A percentile compares a stretch with the other conserved stretches of the same genome.
phyloP scores from a whole-genome alignment of 2,329 filamentous ascomycete species.

The Mycosphaerelloides madeirae region DNA sequence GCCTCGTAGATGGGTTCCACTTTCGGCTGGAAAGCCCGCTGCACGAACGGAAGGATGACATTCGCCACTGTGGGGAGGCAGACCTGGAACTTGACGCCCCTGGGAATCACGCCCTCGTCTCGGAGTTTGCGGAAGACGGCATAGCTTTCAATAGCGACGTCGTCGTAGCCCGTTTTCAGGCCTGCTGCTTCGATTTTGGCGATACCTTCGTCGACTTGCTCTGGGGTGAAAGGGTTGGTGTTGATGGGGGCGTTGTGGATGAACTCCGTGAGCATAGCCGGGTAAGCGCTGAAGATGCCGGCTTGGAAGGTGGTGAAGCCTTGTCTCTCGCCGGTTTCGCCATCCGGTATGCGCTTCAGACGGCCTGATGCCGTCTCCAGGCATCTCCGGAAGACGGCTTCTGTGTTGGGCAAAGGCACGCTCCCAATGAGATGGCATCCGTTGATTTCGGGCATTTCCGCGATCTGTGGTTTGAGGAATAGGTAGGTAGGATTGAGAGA shows the following conservation, averaged over 20 bases:
- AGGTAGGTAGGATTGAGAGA: too few relatives aligned
- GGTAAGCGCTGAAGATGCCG: constrained; percentile 27
- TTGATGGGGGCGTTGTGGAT: constrained; percentile 20
- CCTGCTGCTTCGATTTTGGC: constrained; percentile 12
- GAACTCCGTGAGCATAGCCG: constrained; percentile 23
- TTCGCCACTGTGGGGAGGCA: constrained; percentile 30
- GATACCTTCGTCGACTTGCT: constrained; percentile 22
- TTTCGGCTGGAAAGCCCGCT: constrained; percentile 24
- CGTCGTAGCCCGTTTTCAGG: constrained; percentile 31
- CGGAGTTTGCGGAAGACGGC: constrained; percentile 28
- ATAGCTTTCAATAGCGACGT: constrained; percentile 33
- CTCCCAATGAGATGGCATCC: constrained; percentile 37
- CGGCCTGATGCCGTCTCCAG: constrained; percentile 30
- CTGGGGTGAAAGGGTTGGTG: constrained; percentile 16
- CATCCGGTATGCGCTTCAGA: constrained; percentile 39
- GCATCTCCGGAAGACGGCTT: constrained; percentile 33
- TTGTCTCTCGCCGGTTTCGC: constrained; percentile 36
- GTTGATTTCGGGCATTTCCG: constrained; percentile 4
- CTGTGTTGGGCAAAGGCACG: constrained; percentile 32
- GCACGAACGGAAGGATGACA: constrained; percentile 25
- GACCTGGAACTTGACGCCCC: constrained; percentile 32
- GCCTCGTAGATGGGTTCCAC: constrained; percentile 34
- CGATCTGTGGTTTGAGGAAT: too few relatives aligned
- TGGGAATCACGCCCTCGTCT: constrained; percentile 28
- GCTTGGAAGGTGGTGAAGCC: constrained; percentile 35